Conservation (phyloP, 805 yeast genomes). For the Debaryomyces prosopidis region DNA sequence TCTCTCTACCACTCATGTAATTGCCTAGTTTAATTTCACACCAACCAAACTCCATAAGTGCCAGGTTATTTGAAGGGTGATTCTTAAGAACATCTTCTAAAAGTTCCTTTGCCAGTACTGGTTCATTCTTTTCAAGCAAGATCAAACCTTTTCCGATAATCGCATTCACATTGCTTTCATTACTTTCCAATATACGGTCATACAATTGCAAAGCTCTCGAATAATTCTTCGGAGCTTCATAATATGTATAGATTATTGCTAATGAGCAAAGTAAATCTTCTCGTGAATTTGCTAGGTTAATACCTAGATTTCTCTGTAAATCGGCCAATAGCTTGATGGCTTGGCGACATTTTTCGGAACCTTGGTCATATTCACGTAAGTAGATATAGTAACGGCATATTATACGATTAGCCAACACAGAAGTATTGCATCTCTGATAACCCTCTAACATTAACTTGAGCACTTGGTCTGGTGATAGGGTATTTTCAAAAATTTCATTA, state of each 20-base stretch:
- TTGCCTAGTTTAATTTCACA: slow-evolving; percentile 60
- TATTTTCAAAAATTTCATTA: slow-evolving; percentile 7
- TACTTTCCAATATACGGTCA: slow-evolving; percentile 52
- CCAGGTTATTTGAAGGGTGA: slow-evolving; percentile 55
- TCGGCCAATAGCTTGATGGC: slow-evolving; percentile 60
- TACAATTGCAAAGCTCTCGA: slow-evolving; percentile 71
- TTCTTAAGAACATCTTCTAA: slow-evolving; percentile 51
- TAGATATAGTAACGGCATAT: slow-evolving; percentile 60
- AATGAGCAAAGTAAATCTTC: slow-evolving; percentile 61
- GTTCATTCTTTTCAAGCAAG: slow-evolving; percentile 62
- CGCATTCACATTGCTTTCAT: slow-evolving; percentile 56
- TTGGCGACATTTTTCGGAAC: slow-evolving; percentile 56
- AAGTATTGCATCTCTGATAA: slow-evolving; percentile 34
- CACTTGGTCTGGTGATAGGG: slow-evolving; percentile 50
- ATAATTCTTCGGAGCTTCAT: slow-evolving; percentile 89
- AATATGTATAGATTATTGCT: slow-evolving; percentile 77
- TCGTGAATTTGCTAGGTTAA: slow-evolving; percentile 50
- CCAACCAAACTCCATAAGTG: slow-evolving; percentile 76
- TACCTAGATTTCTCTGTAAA: slow-evolving; percentile 46
- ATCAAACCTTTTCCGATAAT: slow-evolving; percentile 82
- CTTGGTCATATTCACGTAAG: slow-evolving; percentile 61
- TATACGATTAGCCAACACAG: slow-evolving; percentile 67
- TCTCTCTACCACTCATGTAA: slow-evolving; percentile 50
- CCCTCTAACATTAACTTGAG: slow-evolving; percentile 53
- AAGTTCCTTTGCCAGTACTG: slow-evolving; percentile 52